These are phyloP conservation scores for Fonsecaea pedrosoi DNA, from an alignment of 2,329 filamentous ascomycete species.

Conservation along the genomic window DNA sequence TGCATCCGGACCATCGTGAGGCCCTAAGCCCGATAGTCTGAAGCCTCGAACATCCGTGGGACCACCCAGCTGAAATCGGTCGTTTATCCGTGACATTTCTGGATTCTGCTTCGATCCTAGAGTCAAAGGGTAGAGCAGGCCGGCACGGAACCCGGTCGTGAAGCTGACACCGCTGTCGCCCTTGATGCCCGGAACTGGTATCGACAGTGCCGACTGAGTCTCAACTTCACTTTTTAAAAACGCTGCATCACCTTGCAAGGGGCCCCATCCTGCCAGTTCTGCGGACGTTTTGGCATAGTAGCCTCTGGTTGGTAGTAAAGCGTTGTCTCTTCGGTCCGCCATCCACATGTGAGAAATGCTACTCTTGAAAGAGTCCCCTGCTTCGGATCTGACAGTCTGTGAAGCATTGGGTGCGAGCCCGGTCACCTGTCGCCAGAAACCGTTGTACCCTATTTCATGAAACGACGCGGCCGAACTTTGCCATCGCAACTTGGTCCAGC, in stretches of 20 bases:
- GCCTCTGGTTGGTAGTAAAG: constrained; percentile 81
- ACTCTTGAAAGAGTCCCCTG: constrained; percentile 90
- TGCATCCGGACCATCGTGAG: constrained; percentile 82
- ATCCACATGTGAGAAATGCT: constrained; percentile 81
- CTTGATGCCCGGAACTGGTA: constrained; percentile 72
- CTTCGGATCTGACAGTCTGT: constrained; percentile 79
- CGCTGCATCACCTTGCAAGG: constrained; percentile 85
- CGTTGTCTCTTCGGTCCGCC: constrained; percentile 80
- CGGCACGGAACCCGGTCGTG: constrained; percentile 79
- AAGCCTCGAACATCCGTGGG: constrained; percentile 96
- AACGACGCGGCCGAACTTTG: constrained; percentile 67
- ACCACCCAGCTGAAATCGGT: constrained; percentile 93
- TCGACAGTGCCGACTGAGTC: constrained; percentile 74
- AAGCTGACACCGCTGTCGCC: constrained; percentile 79
- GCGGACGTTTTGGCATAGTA: constrained; percentile 78
- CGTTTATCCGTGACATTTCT: constrained; percentile 80
- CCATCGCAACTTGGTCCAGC: constrained; percentile 78
- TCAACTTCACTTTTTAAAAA: constrained; percentile 94
- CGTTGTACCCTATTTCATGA: constrained; percentile 81
- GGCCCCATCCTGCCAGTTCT: constrained; percentile 87
- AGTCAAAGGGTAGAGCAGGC: constrained; percentile 81
- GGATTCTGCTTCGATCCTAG: constrained; percentile 62
- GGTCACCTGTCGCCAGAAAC: constrained; percentile 87
- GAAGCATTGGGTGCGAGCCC: constrained; percentile 77
- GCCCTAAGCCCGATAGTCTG: constrained; percentile 84